Base-by-base conservation (phyloP, 2,329 filamentous ascomycete species). In the Diaporthe aspalathi region DNA sequence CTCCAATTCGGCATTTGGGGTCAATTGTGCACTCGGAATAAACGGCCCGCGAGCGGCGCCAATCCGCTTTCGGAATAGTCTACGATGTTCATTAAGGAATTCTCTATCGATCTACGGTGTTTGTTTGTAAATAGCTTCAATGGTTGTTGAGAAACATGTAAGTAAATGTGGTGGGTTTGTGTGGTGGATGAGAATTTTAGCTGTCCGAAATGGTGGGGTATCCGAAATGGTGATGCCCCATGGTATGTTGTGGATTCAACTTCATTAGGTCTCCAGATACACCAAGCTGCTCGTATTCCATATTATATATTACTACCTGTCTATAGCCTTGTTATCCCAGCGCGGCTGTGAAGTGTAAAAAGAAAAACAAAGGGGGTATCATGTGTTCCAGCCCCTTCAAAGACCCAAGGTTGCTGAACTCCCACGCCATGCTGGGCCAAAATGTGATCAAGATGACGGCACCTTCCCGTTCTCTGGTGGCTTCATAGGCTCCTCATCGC, bases 341-440 rank as follows among this genome's bases (percentile, higher is more conserved):
- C 54, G 4, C 32, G 22, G 9, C 32, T 11, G 8, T 3, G 14
- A 6, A 50, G 47, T 8, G 29, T n/a, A 12, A 47, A 17, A 22
- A 43, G 22, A 22, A 5, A 60, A 50, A 49, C 20, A 12, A 38
- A 24, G 38, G 38, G 67, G 67, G 67, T 68, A 68, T 68, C 66
- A 68, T 49, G 27, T 60, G 60, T 40, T 68, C 43, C 32, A 35
- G 29, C 50, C 66, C 38, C 43, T 68, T 22, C n/a, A 50, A 56
- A 70, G 38, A 8, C 7, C 49, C 49, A 40, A 32, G 20, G 7
- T 50, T 38, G 35, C 22, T 35, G 40, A 65, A 49, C 32, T 62
- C 68, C 40, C 20, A 47, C n/a, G 62, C 54, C 54, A 63, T 32
- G 35, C 45, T 32, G 17, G 17, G 35, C 5, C 52, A 7, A n/a